Evolutionary conservation across 2,329 filamentous ascomycete genomes (phyloP).

Genomic region (Colletotrichum magnum): DNA sequence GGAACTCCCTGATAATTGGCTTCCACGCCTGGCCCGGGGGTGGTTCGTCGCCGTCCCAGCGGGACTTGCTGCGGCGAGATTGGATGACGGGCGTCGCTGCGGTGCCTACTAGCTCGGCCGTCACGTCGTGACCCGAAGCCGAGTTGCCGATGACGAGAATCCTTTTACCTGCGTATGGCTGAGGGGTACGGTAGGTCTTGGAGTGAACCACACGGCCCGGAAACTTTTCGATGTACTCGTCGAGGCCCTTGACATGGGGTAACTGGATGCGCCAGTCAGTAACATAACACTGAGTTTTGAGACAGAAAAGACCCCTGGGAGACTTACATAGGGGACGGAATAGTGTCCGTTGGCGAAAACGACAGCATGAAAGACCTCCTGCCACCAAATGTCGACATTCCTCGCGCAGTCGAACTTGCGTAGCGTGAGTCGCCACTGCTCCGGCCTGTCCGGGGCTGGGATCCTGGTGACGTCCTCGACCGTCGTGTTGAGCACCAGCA

Average conservation of each 20-base stretch:
- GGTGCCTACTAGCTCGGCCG: conserved; percentile 52
- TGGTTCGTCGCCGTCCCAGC: conserved; percentile 65
- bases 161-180: conserved; percentile 50
- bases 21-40: conserved; percentile 67
- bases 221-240: conserved; percentile 54
- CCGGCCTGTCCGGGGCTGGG: conserved; percentile 13
- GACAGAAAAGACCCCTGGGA: neutral
- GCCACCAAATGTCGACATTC: conserved; percentile 67
- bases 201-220: conserved; percentile 60
- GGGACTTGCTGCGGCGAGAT: conserved; percentile 62
- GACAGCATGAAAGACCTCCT: conserved; percentile 63
- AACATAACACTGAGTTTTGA: no score
- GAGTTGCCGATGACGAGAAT: conserved; percentile 60
- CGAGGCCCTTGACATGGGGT: conserved; percentile 61
- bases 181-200: conserved; percentile 59
- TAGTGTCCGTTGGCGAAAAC: conserved; percentile 61
- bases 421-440: conserved; percentile 63
- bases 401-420: conserved; percentile 59
- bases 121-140: conserved; percentile 59
- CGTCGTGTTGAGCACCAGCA: conserved; percentile 65
- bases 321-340: conserved; percentile 60
- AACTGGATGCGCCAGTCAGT: conserved; percentile 49
- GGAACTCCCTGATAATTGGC: conserved; percentile 62
- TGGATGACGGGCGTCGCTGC: conserved; percentile 63
- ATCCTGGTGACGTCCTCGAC: conserved; percentile 63